Evolutionary conservation across 768 basidiomycete species (phyloP), one percentile per base, ranked within the genome.

Genomic region (Xanthoconium purpureum): DNA sequence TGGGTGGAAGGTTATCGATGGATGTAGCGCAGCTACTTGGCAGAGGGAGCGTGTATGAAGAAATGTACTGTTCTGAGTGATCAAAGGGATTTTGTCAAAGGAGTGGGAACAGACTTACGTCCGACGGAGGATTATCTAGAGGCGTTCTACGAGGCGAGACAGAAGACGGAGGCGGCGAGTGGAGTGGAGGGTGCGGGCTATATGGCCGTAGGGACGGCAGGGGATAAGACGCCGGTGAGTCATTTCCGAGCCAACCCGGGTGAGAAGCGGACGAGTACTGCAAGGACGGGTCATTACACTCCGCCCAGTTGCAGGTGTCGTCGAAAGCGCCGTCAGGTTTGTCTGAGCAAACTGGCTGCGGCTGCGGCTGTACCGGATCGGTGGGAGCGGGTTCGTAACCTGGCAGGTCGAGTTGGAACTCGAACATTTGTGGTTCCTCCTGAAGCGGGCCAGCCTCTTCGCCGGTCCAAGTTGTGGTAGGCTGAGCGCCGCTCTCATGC

Each of bases 391-490:
- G 59, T 11, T 71, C 71, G 52, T 61, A 65, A 18, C 62, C 72
- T 0, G 62, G 71, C 47, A 76, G 20, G 52, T 73, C 75, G 45
- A 86, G 74, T 69, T 88, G 86, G 65, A 87, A 89, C 66, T 88
- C 85, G 61, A 87, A 80, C 47, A 84, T 73, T 42, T 79, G 63
- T 6, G 87, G 87, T 53, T 82, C 80, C 57, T 85, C 76, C 1
- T 81, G 80, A 49, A 88, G 74, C 0, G 88, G 82, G 1, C 80
- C 79, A 6, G 84, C 79, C 51, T 82, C 80, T 51, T 79, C 77
- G 52, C 77, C 75, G 11, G 71, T 73, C 78, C 78, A 81, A 9
- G 77, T 71, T 7, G 75, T 70, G 3, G 71, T 57, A 5, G 76
- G 75, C 46, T 77, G 76, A 38, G 77, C 73, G 4, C 69, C 65